Evolutionary conservation across 2,329 filamentous ascomycete genomes (phyloP), one percentile per base, ranked within the genome.

Genomic region (Thielaviopsis cerberus): DNA sequence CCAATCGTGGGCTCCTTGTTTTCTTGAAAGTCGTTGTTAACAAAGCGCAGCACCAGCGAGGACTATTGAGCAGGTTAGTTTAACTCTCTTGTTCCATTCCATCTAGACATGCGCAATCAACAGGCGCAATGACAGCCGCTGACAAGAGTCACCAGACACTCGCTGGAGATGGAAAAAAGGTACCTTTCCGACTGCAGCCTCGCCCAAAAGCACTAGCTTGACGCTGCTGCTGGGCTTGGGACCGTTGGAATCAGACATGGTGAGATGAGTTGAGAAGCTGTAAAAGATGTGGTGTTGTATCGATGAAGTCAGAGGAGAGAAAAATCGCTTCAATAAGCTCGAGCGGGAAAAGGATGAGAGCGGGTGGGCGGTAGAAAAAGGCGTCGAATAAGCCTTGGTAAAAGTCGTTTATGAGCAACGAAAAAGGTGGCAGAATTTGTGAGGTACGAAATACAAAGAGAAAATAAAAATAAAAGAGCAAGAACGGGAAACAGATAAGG

Each of bases 1-100:
- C 92, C 92, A 73, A 98, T 98, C 64, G 92, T 98, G 62, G 92
- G 92, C 72, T 98, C 92, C 77, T 97, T 97, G 74, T 97, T 97
- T 74, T 97, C 92, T 76, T 98, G 92, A 68, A 98, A 98, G 73
- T 97, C 91, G 74, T 98, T 92, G 79, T 97, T 97, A 69, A 98
- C 92, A 73, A 98, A 98, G 68, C 92, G 88, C 69, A 98, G 80
- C 63, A 98, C 92, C 60, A 98, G 83, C 52, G 92, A 98, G 54
- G 92, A 97, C 92, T 94, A 67, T 24, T 59, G 56, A n/a, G 50
- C 58, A 67, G 41, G 41, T 48, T 48, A 48, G 41, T n/a, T 48
- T 48, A 61, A 22, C 2, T 48, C 41, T 22, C n/a, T 22, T n/a
- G 3, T 20, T 48, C 1, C 20, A 48, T 48, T n/a, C 8, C 8